phyloP scores from a whole-genome alignment of 83 land plant species.

The Picea mariana region DNA sequence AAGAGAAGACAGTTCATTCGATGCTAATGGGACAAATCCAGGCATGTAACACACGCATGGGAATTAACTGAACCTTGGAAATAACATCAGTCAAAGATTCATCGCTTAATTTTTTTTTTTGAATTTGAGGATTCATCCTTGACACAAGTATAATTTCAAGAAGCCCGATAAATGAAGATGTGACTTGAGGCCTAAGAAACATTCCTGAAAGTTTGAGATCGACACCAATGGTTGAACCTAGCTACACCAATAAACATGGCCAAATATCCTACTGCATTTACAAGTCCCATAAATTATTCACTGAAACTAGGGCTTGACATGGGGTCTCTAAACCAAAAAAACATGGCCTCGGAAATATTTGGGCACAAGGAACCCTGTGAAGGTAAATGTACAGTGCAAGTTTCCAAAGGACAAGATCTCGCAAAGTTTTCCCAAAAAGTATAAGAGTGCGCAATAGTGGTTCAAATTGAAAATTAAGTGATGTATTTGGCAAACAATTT shows the following conservation, averaged over 20 bases:
- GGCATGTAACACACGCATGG: constrained; percentile 29
- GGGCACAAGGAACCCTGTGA: neutral
- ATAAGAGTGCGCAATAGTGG: constrained; percentile 22
- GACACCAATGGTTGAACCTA: constrained; percentile 29
- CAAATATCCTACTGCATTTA: no score
- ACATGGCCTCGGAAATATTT: constrained; percentile 39
- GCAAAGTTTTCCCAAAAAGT: constrained; percentile 24
- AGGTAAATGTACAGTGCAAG: no score
- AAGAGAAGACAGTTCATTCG: constrained; percentile 40
- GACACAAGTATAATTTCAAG: constrained; percentile 25
- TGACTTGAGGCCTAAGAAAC: constrained; percentile 32
- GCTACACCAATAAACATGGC: constrained; percentile 22
- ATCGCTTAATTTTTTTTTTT: constrained; percentile 30
- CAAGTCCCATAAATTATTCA: no score
- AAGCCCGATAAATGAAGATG: constrained; percentile 24
- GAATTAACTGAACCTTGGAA: constrained; percentile 30
- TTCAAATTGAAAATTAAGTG: constrained; percentile 2
- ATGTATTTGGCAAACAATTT: constrained; percentile 12
- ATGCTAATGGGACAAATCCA: constrained; percentile 27
- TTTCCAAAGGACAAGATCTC: neutral
- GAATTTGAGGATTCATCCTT: constrained; percentile 23
- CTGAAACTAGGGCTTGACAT: no score
- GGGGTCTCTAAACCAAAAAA: no score
- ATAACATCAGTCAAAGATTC: constrained; percentile 23
- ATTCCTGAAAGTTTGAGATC: constrained; percentile 21